Evolutionary conservation across 2,329 filamentous ascomycete species (phyloP).

Genomic region (Aspergillus sp.): DNA sequence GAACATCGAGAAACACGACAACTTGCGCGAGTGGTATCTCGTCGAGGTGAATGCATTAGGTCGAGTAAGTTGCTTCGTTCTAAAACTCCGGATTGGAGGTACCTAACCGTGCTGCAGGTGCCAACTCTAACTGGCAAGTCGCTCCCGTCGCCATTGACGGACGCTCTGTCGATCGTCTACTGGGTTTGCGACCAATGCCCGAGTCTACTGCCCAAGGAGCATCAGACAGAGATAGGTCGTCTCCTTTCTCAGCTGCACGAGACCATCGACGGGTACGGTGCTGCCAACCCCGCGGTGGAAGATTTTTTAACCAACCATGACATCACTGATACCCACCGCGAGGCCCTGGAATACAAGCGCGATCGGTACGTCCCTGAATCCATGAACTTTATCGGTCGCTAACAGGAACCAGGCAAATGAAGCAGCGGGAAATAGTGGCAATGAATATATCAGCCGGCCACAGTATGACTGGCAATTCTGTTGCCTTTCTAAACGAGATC

Average conservation of each 20-base stretch:
- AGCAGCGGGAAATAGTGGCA: neutral
- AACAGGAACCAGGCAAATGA: slow-evolving; percentile 8
- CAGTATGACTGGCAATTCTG: slow-evolving; percentile 8
- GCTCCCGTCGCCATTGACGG: slow-evolving; percentile 8
- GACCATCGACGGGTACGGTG: slow-evolving; percentile 1
- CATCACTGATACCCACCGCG: slow-evolving; percentile 10
- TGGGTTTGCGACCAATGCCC: slow-evolving; percentile 14
- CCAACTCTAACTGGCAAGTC: slow-evolving; percentile 8
- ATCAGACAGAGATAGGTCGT: slow-evolving; percentile 5
- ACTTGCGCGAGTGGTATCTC: slow-evolving; percentile 10
- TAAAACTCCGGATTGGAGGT: neutral
- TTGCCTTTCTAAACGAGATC: neutral
- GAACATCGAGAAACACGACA: slow-evolving; percentile 11
- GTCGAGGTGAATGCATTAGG: slow-evolving; percentile 8
- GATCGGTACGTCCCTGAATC: slow-evolving; percentile 8
- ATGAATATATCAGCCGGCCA: neutral
- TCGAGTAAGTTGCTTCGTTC: neutral
- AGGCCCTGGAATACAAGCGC: slow-evolving; percentile 11
- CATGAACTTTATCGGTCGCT: neutral
- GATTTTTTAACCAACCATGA: slow-evolving; percentile 12
- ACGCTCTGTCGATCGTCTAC: slow-evolving; percentile 11
- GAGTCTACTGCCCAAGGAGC: slow-evolving; percentile 6
- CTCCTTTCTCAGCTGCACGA: slow-evolving; percentile 10
- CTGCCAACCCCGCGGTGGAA: slow-evolving; percentile 11
- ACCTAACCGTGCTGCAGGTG: slow-evolving; percentile 2